Evolutionary conservation across 1,284 basidiomycete genomes (phyloP), one percentile per base, ranked within the genome.

Genomic region (Ceratobasidium sp.): DNA sequence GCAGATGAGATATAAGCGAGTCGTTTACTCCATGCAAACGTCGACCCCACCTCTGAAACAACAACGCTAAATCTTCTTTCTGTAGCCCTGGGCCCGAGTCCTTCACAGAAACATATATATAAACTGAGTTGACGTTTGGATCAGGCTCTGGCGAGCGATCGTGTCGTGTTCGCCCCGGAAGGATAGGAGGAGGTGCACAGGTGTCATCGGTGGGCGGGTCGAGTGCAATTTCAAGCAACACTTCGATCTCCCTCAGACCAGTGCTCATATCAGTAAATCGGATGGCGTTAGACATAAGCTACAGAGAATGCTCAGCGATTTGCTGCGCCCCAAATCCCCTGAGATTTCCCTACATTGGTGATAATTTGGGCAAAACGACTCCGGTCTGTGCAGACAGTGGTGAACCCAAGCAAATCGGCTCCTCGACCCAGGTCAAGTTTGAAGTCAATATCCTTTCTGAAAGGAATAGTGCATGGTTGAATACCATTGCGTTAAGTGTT

Each of bases 71-170:
- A 61, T 79, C 79, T 22, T 77, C 79, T 13, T 78, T 78, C 27
- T 79, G 76, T n/a, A 80, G 54, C 0, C 79, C 79, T 27, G 79
- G 79, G 0, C 79, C 79, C 11, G 79, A 79, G 58, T 80, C 79
- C 65, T 77, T 66, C 16, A 80, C 79, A 1, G 79, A 73, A n/a
- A 79, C 75, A 54, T 77, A 80, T 29, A 79, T 54, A 63, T 77
- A 80, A 14, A 79, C 72, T 0, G 43, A 22, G 4, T 29, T 74
- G 14, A 59, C 54, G 5, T 64, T 56, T 16, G 34, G 61, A 24
- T 48, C 68, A 48, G 68, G 27, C 37, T 75, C 58, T 16, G 58
- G 48, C n/a, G 56, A 72, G 6, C 19, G 69, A 8, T 22, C 22
- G 11, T 7, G n/a, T 29, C 24, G 1, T 34, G 31, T 9, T 11